Evolutionary conservation across 2,329 filamentous ascomycete species (phyloP), one percentile per base, ranked within the genome.

Genomic region (Monilinia vaccinii-corymbosi): DNA sequence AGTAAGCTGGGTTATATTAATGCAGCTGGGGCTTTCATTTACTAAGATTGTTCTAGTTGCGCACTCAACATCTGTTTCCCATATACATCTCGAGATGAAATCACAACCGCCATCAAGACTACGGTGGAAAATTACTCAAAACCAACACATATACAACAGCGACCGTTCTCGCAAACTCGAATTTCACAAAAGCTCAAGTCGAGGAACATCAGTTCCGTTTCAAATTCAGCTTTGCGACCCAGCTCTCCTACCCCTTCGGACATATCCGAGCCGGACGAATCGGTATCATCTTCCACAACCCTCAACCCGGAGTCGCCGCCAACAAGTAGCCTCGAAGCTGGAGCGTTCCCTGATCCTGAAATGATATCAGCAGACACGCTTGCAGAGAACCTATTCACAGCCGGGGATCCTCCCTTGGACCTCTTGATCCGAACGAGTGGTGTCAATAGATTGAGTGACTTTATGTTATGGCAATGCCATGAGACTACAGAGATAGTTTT

Each of bases 381-480:
- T 58, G 87, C 87, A 58, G 83, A 85, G 62, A 91, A 97, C 75
- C 90, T 95, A 76, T 94, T 96, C 75, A 97, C 93, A 4, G 83
- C 87, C 52, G 84, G 85, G 57, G 86, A 89, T 63, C 94, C 94
- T 18, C 94, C 94, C 0, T 77, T 97, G 46, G 94, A 99, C 71
- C 81, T 99, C 14, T 85, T 99, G 58, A 82, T 99, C 55, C 85
- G 94, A 55, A 99, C 94, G 5, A 97, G 91, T 64, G 93, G 92
- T 32, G 94, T 99, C 16, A 88, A 92, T 73, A 83, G 94, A 52
- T 78, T 99, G 61, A 97, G 91, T 71, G 94, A 99, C 73, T 99
- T 97, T 69, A 94, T 99, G 92, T 84, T 99, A 38, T 99, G 94
- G 94, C 94, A 99, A 75, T 94, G 90, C 69, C 92, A 97, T 71